Base-by-base conservation (phyloP, 805 yeast genomes). In the Ogataea haglerorum region DNA sequence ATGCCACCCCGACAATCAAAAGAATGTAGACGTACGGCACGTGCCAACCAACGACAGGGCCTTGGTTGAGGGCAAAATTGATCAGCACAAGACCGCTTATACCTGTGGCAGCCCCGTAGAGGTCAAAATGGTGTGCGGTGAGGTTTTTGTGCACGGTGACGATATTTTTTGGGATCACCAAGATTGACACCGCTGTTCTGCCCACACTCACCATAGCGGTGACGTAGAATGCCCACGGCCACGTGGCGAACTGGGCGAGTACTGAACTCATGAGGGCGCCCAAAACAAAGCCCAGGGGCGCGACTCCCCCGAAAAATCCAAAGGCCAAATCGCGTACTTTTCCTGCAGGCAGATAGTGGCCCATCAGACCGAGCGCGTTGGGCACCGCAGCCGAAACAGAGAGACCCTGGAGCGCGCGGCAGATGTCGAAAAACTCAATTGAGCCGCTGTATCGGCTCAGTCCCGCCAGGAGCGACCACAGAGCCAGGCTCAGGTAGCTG, bases 41-140 rank as follows among this genome's bases (percentile, higher is more conserved):
- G 9, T 60, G 51, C 91, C 91, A 85, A 15, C 90, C 87, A 2
- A 66, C 81, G 5, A 74, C 69, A 0, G 91, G 86, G 2, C 84
- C 91, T 56, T 85, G 89, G 51, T 81, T 84, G 78, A 87, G 78
- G 2, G 77, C 76, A 55, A 84, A 78, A 49, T 80, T 83, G 56
- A 85, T 67, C 24, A 85, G 56, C 2, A 82, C 68, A 34, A 85
- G 59, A 0, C 86, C 87, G 5, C 63, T 42, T 4, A 84, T 73
- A 3, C 86, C 90, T 10, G 76, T 44, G 0, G 63, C 13, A 0
- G 82, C 65, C n/a, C 88, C 88, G 6, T 60, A 42, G 63, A 71
- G 68, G 52, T 78, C 82, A 62, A 76, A 71, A 34, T 42, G 47
- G 15, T 34, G 26, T 17, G 34, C 12, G 3, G 26, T 45, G 4